Evolutionary conservation across 164 flowering plant genomes (phyloP), one percentile per base, ranked within the genome.

Genomic region (Dillenia suffruticosa): DNA sequence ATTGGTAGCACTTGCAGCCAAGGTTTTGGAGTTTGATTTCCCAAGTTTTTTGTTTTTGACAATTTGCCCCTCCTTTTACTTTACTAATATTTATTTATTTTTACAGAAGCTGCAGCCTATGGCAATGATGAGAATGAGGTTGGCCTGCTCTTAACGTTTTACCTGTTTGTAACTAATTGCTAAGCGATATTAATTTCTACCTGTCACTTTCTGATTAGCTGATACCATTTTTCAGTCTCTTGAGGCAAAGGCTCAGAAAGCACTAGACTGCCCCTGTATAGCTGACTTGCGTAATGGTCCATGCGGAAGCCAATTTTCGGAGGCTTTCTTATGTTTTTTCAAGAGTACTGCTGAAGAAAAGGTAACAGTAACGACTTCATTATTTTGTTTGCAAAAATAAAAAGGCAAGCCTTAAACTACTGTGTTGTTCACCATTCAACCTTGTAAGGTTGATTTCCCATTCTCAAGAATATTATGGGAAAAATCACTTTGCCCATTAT

Each of bases 261-360:
- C 97, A 44, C 66, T 93, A 54, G 89, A 93, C 59, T 93, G 98
- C 67, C 98, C 98, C 54, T 93, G 98, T 66, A 70, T 93, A n/a
- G 89, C 92, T 70, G 83, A 77, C 22, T 70, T 93, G 71, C 81
- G 87, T 48, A 84, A 54, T 58, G 96, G 98, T 6, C 80, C 94
- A 5, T 93, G 98, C 70, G 98, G 98, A 8, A 63, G 54, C 63
- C 84, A 77, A 63, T 93, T 93, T 64, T 82, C 96, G 9, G 88
- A 82, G 60, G 97, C 98, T 26, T 93, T 93, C 63, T 63, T 84
- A 32, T 90, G 98, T 73, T 93, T 87, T 67, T 76, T 90, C 57
- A 93, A 87, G 80, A 93, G 98, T 74, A 87, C 90, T n/a, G 79
- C 92, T 51, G 88, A 85, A 70, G 98, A 93, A 61, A 90, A 93